Evolutionary conservation across 2,329 filamentous ascomycete genomes (phyloP).

Genomic region (Cercospora beticola): DNA sequence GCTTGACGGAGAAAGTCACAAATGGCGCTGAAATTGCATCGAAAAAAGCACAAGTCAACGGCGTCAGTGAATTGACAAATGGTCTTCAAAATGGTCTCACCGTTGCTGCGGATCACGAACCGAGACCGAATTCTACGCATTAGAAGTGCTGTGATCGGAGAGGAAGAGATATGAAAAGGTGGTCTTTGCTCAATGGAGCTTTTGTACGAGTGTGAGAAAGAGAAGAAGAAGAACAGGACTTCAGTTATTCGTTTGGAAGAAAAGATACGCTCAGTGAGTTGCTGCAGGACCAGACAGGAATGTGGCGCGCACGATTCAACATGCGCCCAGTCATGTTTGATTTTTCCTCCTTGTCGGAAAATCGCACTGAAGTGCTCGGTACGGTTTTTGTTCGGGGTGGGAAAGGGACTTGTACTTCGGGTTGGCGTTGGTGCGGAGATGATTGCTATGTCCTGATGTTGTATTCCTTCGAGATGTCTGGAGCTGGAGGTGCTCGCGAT

Average conservation of each 20-base stretch:
- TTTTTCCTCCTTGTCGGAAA: too few species aligned
- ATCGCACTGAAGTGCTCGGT: background rate
- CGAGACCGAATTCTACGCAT: conserved; percentile 1
- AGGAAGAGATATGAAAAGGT: background rate
- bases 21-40: conserved; percentile 9
- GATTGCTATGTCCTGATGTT: too few species aligned
- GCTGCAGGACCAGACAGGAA: background rate
- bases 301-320: conserved; percentile 12
- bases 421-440: too few species aligned
- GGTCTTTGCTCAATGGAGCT: background rate
- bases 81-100: conserved; percentile 2
- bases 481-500: conserved; percentile 23
- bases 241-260: background rate
- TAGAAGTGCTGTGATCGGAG: background rate
- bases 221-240: background rate
- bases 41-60: conserved; percentile 1
- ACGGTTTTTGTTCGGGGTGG: background rate
- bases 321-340: conserved; percentile 16
- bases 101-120: conserved; percentile 3
- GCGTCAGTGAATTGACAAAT: conserved; percentile 10
- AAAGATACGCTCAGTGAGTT: background rate
- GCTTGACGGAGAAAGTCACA: conserved; percentile 59
- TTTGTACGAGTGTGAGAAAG: background rate
- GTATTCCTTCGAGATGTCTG: background rate
- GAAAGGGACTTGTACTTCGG: background rate